These are phyloP conservation scores for Secale cereale DNA, from an alignment of 176 grass and related monocot species.

Conservation along the genomic window DNA sequence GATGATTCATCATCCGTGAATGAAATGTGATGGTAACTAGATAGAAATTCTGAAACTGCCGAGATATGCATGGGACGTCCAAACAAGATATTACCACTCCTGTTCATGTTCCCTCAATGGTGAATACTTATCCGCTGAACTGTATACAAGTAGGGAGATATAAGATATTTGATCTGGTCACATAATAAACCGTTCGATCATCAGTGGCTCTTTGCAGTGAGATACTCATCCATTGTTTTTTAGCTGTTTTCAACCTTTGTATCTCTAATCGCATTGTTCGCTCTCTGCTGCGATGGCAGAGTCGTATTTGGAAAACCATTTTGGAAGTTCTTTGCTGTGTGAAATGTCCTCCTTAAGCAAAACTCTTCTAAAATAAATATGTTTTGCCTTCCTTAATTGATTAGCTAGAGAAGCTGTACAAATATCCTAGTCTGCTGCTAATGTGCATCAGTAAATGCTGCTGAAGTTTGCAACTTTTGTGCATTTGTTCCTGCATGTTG, in stretches of 20 bases:
- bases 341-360: too few species aligned
- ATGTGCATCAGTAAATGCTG: too few species aligned
- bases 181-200: background rate
- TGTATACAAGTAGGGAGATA: background rate
- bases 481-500: too few species aligned
- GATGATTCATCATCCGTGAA: constrained; percentile 19
- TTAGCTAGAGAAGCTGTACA: too few species aligned
- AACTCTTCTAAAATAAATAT: too few species aligned
- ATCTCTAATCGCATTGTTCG: too few species aligned
- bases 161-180: background rate
- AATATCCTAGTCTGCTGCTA: too few species aligned
- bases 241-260: background rate
- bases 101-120: background rate
- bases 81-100: background rate
- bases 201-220: background rate
- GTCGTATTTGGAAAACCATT: background rate
- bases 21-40: constrained; percentile 25
- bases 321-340: too few species aligned
- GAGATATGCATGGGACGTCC: background rate
- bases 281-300: background rate
- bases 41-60: background rate
- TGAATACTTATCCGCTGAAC: background rate
- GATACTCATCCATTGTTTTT: background rate
- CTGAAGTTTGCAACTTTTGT: too few species aligned
- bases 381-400: background rate